These are phyloP conservation scores for Funneliformis mosseae DNA, from an alignment of 192 early-diverging fungal genomes.

Conservation along the genomic window DNA sequence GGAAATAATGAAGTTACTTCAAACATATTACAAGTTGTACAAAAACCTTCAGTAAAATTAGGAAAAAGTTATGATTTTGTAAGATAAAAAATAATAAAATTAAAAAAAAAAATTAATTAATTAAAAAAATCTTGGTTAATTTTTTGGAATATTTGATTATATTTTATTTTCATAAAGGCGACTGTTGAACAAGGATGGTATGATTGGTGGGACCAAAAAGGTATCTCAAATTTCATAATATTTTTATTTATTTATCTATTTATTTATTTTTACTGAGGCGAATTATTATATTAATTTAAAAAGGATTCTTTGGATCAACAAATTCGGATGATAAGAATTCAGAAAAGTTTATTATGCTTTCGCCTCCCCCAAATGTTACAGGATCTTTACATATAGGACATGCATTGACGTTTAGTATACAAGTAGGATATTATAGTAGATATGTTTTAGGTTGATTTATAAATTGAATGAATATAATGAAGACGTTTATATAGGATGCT, in stretches of 20 bases:
- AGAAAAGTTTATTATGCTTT: slow-evolving; percentile 78
- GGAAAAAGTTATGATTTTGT: slow-evolving; percentile 22
- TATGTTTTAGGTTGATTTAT: neutral
- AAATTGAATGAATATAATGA: neutral
- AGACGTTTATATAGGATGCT: slow-evolving; percentile 46
- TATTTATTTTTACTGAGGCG: neutral
- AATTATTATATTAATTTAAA: slow-evolving; percentile 22
- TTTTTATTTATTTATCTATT: neutral
- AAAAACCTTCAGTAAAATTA: slow-evolving; percentile 25
- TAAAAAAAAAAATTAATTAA: neutral
- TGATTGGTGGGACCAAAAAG: slow-evolving; percentile 90
- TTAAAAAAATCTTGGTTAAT: neutral
- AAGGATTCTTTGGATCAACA: slow-evolving; percentile 59
- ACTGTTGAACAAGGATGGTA: slow-evolving; percentile 93
- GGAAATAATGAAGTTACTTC: neutral
- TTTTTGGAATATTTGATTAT: neutral
- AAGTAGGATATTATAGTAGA: slow-evolving; percentile 61
- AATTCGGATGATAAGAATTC: slow-evolving; percentile 36
- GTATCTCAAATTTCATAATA: slow-evolving; percentile 36
- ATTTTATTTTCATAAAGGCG: slow-evolving; percentile 29
- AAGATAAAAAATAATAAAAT: neutral
- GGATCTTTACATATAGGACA: slow-evolving; percentile 95
- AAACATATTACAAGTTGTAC: neutral
- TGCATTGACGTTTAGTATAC: slow-evolving; percentile 87
- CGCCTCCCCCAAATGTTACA: slow-evolving; percentile 97